These are phyloP conservation scores for Phytophthora rubi DNA, from an alignment of 352 stramenopile genomes.

Conservation along the genomic window DNA sequence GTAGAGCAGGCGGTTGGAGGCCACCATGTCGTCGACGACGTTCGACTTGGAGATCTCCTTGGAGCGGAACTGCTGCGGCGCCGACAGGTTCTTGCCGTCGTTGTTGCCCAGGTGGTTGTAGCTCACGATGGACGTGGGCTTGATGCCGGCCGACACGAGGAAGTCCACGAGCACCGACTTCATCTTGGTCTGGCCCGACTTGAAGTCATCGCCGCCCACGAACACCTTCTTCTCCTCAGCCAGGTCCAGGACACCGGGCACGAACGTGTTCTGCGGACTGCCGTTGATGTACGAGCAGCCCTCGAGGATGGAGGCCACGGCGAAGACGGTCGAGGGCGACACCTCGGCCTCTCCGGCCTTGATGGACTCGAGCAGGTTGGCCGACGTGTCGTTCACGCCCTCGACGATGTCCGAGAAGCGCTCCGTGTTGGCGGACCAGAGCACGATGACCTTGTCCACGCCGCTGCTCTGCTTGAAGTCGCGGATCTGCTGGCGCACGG, in stretches of 20 bases:
- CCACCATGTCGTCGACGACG: conserved; percentile 99
- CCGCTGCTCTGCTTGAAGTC: conserved; percentile 96
- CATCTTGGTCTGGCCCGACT: conserved; percentile 99
- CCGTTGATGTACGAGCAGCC: conserved; percentile 99
- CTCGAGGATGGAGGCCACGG: conserved; percentile 98
- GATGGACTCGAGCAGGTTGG: conserved; percentile 97
- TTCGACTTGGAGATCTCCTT: conserved; percentile 99
- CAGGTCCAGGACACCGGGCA: conserved; percentile 97
- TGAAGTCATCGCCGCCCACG: conserved; percentile 99
- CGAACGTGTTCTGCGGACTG: conserved; percentile 99
- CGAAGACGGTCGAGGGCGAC: conserved; percentile 98
- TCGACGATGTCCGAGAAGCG: conserved; percentile 97
- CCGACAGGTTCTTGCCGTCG: conserved; percentile 99
- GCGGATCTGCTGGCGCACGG: conserved; percentile 93
- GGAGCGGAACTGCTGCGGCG: conserved; percentile 98
- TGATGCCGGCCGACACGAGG: conserved; percentile 98
- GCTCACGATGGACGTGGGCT: conserved; percentile 98
- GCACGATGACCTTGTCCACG: conserved; percentile 98
- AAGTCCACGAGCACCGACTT: conserved; percentile 99
- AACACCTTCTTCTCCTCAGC: conserved; percentile 95
- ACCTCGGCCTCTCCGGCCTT: conserved; percentile 94
- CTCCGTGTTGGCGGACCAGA: conserved; percentile 99
- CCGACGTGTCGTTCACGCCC: conserved; percentile 98
- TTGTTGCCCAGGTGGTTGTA: conserved; percentile 99
- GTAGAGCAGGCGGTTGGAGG: conserved; percentile 98